These are phyloP conservation scores for Trametes coccinea DNA, from an alignment of 768 basidiomycete genomes.

Conservation along the genomic window DNA sequence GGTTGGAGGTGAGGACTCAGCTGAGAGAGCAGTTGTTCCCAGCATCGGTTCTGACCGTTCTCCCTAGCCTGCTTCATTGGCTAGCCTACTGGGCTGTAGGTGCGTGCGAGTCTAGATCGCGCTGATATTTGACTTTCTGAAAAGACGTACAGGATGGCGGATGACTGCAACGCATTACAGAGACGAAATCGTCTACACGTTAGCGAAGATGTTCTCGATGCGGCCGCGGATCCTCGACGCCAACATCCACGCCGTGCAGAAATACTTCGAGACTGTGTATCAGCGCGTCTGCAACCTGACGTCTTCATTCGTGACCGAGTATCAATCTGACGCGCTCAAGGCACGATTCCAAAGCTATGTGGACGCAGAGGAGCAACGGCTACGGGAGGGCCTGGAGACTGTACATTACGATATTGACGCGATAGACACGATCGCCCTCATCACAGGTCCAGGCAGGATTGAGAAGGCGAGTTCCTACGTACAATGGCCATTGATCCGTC, in stretches of 20 bases:
- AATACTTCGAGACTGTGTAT: slow-evolving; percentile 25
- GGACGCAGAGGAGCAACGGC: slow-evolving; percentile 28
- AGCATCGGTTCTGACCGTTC: background rate
- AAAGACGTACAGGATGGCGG: slow-evolving; percentile 22
- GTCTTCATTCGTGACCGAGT: slow-evolving; percentile 15
- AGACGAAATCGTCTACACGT: slow-evolving; percentile 14
- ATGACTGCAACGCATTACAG: slow-evolving; percentile 5
- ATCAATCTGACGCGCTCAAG: slow-evolving; percentile 24
- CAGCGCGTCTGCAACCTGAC: background rate
- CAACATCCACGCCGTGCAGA: slow-evolving; percentile 27
- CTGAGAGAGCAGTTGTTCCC: background rate
- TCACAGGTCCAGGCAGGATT: slow-evolving; percentile 35
- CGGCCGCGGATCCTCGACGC: background rate
- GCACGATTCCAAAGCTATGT: slow-evolving; percentile 29
- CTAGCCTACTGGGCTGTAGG: slow-evolving; percentile 35
- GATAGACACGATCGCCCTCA: slow-evolving; percentile 29
- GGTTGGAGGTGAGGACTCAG: slow-evolving; percentile 30
- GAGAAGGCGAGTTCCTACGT: slow-evolving; percentile 30
- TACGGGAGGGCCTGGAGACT: slow-evolving; percentile 31
- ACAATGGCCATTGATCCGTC: background rate
- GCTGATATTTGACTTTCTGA: too few species aligned
- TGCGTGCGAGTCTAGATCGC: background rate
- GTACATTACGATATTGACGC: slow-evolving; percentile 35
- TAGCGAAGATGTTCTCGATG: slow-evolving; percentile 21
- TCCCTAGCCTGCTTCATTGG: slow-evolving; percentile 33